Evolutionary conservation across 768 basidiomycete genomes (phyloP).

Genomic region (Kwoniella dejecticola): DNA sequence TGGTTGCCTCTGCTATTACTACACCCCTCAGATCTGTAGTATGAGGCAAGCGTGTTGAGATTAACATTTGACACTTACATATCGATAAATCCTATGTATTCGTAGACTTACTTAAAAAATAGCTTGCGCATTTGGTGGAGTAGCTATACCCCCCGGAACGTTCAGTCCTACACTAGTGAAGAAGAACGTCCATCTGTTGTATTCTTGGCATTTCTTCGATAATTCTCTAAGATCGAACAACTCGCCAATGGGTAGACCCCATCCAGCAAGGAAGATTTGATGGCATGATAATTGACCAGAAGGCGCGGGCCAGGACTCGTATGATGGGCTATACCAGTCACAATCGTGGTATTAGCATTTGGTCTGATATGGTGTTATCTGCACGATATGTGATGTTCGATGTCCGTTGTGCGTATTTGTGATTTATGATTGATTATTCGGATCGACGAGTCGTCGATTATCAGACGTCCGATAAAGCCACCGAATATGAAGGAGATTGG

Average conservation of each 20-base stretch:
- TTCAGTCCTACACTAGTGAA: conserved; percentile 35
- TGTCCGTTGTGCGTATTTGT: too few species aligned
- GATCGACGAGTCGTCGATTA: too few species aligned
- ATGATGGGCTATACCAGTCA: conserved; percentile 19
- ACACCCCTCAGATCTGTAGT: too few species aligned
- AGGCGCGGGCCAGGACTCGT: conserved; percentile 23
- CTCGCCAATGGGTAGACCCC: conserved; percentile 41
- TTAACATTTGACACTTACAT: too few species aligned
- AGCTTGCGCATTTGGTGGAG: conserved; percentile 40
- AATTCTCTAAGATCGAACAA: conserved; percentile 32
- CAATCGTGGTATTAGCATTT: neutral
- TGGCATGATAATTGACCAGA: conserved; percentile 1
- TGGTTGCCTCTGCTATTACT: too few species aligned
- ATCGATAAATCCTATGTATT: neutral
- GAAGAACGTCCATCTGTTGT: conserved; percentile 35
- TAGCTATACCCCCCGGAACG: conserved; percentile 36
- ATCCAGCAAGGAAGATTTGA: conserved; percentile 34
- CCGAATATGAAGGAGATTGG: too few species aligned
- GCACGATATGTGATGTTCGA: neutral
- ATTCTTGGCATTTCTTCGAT: conserved; percentile 19
- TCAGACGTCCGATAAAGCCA: too few species aligned
- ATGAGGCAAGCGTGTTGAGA: too few species aligned
- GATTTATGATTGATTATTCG: too few species aligned
- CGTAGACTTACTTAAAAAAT: conserved; percentile 15
- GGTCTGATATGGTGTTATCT: neutral